Conservation (phyloP, 768 basidiomycete genomes). For the Hypsizygus marmoreus region DNA sequence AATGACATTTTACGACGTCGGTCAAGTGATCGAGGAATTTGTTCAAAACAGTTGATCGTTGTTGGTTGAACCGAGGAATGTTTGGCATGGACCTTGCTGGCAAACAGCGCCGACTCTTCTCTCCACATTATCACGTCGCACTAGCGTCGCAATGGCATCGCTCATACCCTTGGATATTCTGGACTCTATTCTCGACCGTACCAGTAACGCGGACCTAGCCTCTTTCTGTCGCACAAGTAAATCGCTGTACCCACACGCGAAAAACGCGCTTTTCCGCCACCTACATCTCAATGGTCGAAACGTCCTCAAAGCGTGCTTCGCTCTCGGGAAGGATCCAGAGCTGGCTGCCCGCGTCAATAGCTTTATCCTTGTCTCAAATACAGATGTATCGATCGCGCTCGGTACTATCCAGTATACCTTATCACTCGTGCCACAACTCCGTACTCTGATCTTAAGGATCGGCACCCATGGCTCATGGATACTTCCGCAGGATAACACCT, state of each 20-base stretch:
- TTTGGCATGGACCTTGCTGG: slow-evolving; percentile 16
- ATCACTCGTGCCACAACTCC: slow-evolving; percentile 20
- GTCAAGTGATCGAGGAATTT: slow-evolving; percentile 4
- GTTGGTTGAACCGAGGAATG: slow-evolving; percentile 2
- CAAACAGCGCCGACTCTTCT: slow-evolving; percentile 11
- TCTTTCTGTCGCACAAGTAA: slow-evolving; percentile 23
- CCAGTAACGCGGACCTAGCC: slow-evolving; percentile 16
- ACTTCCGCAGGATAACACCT: slow-evolving; percentile 17
- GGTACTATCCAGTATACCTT: slow-evolving; percentile 24
- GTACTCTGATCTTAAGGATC: slow-evolving; percentile 23
- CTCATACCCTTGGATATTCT: slow-evolving; percentile 23
- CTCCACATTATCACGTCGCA: not conserved
- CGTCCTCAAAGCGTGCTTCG: slow-evolving; percentile 22
- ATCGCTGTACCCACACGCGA: slow-evolving; percentile 17
- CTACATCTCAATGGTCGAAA: slow-evolving; percentile 20
- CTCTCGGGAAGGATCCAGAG: slow-evolving; percentile 20
- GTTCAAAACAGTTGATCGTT: slow-evolving; percentile 4
- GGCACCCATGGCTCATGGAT: slow-evolving; percentile 23
- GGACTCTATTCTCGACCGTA: slow-evolving; percentile 19
- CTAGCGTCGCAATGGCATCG: not conserved
- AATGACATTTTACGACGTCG: slow-evolving; percentile 23
- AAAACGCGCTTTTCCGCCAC: slow-evolving; percentile 23
- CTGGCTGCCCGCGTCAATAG: slow-evolving; percentile 21
- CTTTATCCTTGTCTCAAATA: slow-evolving; percentile 18
- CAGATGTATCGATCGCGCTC: slow-evolving; percentile 21